Conservation (phyloP, 495 filamentous ascomycete genomes). For the Tetracladium marchalianum region DNA sequence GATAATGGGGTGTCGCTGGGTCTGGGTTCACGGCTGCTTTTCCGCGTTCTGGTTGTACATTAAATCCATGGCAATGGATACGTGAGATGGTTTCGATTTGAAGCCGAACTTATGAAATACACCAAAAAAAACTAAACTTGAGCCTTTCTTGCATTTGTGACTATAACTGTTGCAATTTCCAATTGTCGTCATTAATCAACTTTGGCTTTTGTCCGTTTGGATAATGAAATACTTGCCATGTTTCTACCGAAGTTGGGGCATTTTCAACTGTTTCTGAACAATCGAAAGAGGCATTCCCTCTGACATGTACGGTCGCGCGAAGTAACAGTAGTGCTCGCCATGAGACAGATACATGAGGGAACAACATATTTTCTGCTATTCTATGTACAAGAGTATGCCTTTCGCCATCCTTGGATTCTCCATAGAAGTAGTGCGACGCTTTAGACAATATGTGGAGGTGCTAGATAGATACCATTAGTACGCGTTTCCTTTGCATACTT, state of each 20-base stretch:
- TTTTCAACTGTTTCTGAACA: too few species aligned
- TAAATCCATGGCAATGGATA: constrained; percentile 70
- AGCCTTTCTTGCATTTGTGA: neutral
- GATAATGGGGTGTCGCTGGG: constrained; percentile 76
- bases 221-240: neutral
- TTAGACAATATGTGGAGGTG: constrained; percentile 24
- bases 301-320: too few species aligned
- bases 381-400: constrained; percentile 6
- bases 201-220: neutral
- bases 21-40: constrained; percentile 75
- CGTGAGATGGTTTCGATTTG: constrained; percentile 25
- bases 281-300: too few species aligned
- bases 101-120: constrained; percentile 22
- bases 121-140: constrained; percentile 9
- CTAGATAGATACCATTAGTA: constrained; percentile 16
- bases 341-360: neutral
- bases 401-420: neutral
- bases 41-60: constrained; percentile 84
- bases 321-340: too few species aligned
- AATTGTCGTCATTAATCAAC: neutral
- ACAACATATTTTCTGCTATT: neutral
- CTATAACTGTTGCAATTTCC: too few species aligned
- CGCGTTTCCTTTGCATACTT: neutral
- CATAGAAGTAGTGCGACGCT: too few species aligned
- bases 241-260: too few species aligned